phyloP scores from a whole-genome alignment of 495 filamentous ascomycete genomes.

The Aspergillus affinis region DNA sequence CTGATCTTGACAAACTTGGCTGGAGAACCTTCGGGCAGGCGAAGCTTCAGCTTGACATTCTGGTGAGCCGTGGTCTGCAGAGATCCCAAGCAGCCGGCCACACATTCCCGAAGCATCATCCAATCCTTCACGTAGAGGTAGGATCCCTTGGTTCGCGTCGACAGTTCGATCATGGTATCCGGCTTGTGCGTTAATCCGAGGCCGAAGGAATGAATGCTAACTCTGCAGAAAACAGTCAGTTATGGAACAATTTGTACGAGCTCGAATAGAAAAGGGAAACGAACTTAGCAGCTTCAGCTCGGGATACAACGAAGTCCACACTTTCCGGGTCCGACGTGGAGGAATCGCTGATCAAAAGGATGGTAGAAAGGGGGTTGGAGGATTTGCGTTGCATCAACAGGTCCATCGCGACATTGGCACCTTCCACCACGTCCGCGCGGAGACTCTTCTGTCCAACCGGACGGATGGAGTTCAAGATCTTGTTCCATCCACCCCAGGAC shows the following conservation, averaged over 20 bases:
- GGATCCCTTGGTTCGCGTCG: constrained; percentile 91
- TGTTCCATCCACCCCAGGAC: constrained; percentile 87
- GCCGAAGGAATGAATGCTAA: constrained; percentile 95
- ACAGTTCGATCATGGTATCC: constrained; percentile 97
- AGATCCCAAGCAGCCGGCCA: constrained; percentile 92
- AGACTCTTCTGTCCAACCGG: constrained; percentile 96
- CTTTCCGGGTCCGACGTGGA: constrained; percentile 96
- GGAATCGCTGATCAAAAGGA: constrained; percentile 96
- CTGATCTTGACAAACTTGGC: constrained; percentile 99
- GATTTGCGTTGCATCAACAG: constrained; percentile 96
- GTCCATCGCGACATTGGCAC: constrained; percentile 98
- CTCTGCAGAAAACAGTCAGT: constrained; percentile 52
- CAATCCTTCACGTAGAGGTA: constrained; percentile 99
- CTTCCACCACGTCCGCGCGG: constrained; percentile 95
- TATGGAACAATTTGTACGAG: neutral
- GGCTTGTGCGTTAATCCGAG: constrained; percentile 97
- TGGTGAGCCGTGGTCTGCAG: constrained; percentile 97
- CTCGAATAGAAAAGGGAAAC: constrained; percentile 23
- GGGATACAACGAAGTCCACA: constrained; percentile 97
- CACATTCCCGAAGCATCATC: constrained; percentile 99
- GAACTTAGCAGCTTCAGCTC: constrained; percentile 96
- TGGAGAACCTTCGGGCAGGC: constrained; percentile 91
- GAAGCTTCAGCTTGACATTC: constrained; percentile 95
- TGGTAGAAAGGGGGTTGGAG: constrained; percentile 93
- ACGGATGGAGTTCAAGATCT: constrained; percentile 82